Conservation (phyloP, 768 basidiomycete genomes). For the Amanita molliuscula region DNA sequence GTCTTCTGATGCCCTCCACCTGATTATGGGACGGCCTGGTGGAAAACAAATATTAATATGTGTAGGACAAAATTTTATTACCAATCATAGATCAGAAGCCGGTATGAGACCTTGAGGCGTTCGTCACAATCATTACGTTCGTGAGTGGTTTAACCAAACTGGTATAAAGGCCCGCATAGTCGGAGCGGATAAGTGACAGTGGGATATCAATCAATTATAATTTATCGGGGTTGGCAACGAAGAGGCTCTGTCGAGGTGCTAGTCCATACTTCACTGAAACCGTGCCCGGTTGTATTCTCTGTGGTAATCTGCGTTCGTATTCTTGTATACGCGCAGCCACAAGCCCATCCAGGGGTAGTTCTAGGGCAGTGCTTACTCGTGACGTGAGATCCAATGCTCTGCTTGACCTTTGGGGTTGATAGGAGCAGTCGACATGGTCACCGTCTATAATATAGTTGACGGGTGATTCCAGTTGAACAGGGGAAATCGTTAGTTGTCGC, state of each 20-base stretch:
- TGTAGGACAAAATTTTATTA: not conserved
- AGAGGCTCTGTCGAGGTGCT: conserved; percentile 51
- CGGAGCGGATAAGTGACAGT: not conserved
- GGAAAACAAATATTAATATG: not conserved
- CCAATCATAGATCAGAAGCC: not conserved
- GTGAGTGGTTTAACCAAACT: not conserved
- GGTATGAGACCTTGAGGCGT: not conserved
- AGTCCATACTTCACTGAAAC: conserved; percentile 51
- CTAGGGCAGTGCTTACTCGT: not conserved
- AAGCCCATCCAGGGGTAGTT: conserved; percentile 14
- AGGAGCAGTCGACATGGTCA: not conserved
- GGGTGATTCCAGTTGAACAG: not conserved
- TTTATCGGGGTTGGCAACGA: conserved; percentile 63
- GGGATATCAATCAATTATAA: conserved; percentile 9
- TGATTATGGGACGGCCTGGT: not conserved
- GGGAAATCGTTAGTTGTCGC: not conserved
- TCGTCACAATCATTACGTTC: not conserved
- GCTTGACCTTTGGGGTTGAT: not conserved
- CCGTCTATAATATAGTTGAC: not conserved
- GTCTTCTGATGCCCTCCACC: not conserved
- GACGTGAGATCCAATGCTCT: not conserved
- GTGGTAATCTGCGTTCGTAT: conserved; percentile 51
- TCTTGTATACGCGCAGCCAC: conserved; percentile 46
- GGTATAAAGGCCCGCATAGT: not conserved
- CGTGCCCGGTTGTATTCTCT: conserved; percentile 20